Conservation (phyloP, 345 rosid species). For the Brassica carinata region DNA sequence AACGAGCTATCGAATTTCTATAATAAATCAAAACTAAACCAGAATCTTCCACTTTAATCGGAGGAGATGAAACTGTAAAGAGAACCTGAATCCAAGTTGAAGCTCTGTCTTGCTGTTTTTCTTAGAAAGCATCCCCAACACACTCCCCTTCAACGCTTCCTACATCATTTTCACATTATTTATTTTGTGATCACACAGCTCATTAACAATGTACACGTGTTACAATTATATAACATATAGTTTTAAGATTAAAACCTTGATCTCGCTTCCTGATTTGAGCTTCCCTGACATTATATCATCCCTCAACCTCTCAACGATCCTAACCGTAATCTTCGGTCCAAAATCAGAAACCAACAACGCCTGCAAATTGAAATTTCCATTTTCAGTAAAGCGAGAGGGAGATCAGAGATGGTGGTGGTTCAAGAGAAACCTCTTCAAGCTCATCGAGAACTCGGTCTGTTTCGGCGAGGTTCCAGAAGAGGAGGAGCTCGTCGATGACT, state of each 20-base stretch:
- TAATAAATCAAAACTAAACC: slow-evolving; percentile 8
- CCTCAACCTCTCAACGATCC: slow-evolving; percentile 84
- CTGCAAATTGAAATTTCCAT: slow-evolving; percentile 40
- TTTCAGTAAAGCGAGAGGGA: not conserved
- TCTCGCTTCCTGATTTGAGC: slow-evolving; percentile 89
- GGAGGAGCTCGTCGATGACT: slow-evolving; percentile 87
- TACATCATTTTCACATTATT: slow-evolving; percentile 34
- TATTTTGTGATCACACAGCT: not conserved
- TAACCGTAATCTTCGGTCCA: slow-evolving; percentile 84
- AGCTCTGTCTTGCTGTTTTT: slow-evolving; percentile 82
- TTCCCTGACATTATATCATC: slow-evolving; percentile 80
- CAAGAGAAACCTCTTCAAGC: slow-evolving; percentile 71
- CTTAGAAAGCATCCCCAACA: slow-evolving; percentile 64
- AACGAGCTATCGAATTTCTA: too few species aligned
- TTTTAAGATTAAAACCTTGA: slow-evolving; percentile 54
- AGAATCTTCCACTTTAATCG: slow-evolving; percentile 13
- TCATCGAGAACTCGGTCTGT: slow-evolving; percentile 93
- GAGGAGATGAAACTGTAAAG: not conserved
- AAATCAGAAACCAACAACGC: slow-evolving; percentile 88
- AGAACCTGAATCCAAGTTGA: slow-evolving; percentile 86
- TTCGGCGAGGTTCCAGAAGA: slow-evolving; percentile 92
- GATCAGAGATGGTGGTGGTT: not conserved
- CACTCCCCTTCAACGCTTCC: slow-evolving; percentile 85
- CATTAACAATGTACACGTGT: not conserved
- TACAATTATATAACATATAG: not conserved